A percentile compares a stretch with the other conserved stretches of the same genome.
phyloP scores from a whole-genome alignment of 331 rosid species.

The Malus hybrid region DNA sequence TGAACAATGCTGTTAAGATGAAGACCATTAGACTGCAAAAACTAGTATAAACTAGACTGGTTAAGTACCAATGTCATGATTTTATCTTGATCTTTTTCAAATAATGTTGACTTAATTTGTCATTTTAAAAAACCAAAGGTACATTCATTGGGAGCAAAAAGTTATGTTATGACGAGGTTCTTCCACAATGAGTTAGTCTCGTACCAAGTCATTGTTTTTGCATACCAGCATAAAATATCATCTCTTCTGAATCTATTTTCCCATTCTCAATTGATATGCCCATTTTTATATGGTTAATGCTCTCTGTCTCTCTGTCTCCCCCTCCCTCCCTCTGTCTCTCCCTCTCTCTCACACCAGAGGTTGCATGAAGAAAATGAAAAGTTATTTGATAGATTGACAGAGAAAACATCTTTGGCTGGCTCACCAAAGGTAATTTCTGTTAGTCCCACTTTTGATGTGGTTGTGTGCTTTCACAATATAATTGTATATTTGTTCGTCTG shows the following conservation, averaged over 20 bases:
- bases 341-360: slow-evolving; percentile 47
- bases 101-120: neutral
- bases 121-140: neutral
- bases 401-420: slow-evolving; percentile 59
- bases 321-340: neutral
- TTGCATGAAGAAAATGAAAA: slow-evolving; percentile 99
- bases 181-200: neutral
- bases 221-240: neutral
- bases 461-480: neutral
- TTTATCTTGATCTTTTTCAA: neutral
- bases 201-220: neutral
- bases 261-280: neutral
- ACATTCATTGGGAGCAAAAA: neutral
- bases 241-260: neutral
- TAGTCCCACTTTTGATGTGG: neutral
- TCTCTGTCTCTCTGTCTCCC: neutral
- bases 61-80: neutral
- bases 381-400: slow-evolving; percentile 85
- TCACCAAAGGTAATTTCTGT: slow-evolving; percentile 61
- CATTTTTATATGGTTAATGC: slow-evolving; percentile 9
- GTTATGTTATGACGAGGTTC: neutral
- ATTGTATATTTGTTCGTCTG: neutral
- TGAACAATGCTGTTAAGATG: neutral
- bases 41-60: neutral
- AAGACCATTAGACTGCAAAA: neutral